Base-by-base conservation (phyloP, 2,329 filamentous ascomycete species). In the Sarocladium oryzae region DNA sequence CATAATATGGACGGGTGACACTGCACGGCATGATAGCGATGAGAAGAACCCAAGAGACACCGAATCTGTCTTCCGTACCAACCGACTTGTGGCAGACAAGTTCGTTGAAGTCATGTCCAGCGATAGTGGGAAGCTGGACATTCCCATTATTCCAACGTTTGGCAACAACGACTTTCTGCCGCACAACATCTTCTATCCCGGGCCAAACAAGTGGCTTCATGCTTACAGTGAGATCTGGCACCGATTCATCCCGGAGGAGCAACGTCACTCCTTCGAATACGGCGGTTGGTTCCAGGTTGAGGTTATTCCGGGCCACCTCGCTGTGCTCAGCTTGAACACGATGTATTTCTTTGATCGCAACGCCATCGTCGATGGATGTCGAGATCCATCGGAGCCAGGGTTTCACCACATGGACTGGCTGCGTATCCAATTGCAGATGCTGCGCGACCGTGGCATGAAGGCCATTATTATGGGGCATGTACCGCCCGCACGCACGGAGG, bases 131-230 rank as follows among this genome's bases (percentile, higher is more conserved):
- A 56, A 57, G 35, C 78, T 90, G 53, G 68, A 76, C 11, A 78
- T 97, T 3, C 92, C 93, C 3, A 81, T 97, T 26, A 77, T 99
- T 18, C 91, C 93, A 0, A 96, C 85, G 0, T 85, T 96, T 58
- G 93, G 93, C 54, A 99, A 99, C 72, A 99, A 99, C 68, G 93
- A 99, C 63, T 91, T 99, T 53, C 81, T 96, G 54, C 93, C 93
- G 1, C 93, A 99, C 71, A 99, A 99, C 62, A 95, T 97, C 63
- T 84, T 99, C 65, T 74, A 82, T 37, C 76, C 81, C 1, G 93
- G 92, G 0, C 93, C 93, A 15, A 96, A 96, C 61, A 79, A 79
- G 56, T 96, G 92, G 85, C 87, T 95, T 1, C 79, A 79, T 53
- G 77, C 77, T 43, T 96, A 93, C 60, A 73, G 82, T 23, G 76